Evolutionary conservation across 2,329 filamentous ascomycete genomes (phyloP).

Genomic region (Penicillium thymicola): DNA sequence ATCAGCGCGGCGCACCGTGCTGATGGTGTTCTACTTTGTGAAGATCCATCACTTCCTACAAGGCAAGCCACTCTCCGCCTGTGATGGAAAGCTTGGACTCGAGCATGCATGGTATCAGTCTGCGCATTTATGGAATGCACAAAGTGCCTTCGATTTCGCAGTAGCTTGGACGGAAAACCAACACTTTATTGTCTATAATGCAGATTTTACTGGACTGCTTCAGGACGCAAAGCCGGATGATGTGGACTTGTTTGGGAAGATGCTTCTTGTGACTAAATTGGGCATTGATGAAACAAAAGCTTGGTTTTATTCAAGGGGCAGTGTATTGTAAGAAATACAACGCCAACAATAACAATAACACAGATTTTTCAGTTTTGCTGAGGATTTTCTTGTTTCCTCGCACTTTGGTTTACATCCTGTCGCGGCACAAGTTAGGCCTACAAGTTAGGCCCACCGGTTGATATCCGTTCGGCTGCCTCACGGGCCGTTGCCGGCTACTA

Average conservation of each 20-base stretch:
- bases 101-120: conserved; percentile 31
- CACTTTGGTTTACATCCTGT: no score
- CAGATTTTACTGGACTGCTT: conserved; percentile 23
- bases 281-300: conserved; percentile 25
- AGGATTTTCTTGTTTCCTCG: no score
- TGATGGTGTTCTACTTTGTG: conserved; percentile 49
- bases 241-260: conserved; percentile 29
- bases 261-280: conserved; percentile 26
- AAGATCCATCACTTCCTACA: conserved; percentile 22
- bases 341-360: no score
- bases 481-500: no score
- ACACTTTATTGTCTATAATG: conserved; percentile 27
- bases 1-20: conserved; percentile 51
- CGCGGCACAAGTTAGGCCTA: no score
- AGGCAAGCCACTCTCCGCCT: conserved; percentile 11
- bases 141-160: conserved; percentile 28
- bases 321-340: background rate
- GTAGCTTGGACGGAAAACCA: conserved; percentile 27
- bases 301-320: conserved; percentile 25
- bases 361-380: no score
- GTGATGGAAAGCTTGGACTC: conserved; percentile 27
- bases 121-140: conserved; percentile 27
- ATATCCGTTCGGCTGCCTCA: no score
- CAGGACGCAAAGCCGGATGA: conserved; percentile 22
- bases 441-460: no score